phyloP scores from a whole-genome alignment of 768 basidiomycete genomes.

The Lactarius sanguifluus region DNA sequence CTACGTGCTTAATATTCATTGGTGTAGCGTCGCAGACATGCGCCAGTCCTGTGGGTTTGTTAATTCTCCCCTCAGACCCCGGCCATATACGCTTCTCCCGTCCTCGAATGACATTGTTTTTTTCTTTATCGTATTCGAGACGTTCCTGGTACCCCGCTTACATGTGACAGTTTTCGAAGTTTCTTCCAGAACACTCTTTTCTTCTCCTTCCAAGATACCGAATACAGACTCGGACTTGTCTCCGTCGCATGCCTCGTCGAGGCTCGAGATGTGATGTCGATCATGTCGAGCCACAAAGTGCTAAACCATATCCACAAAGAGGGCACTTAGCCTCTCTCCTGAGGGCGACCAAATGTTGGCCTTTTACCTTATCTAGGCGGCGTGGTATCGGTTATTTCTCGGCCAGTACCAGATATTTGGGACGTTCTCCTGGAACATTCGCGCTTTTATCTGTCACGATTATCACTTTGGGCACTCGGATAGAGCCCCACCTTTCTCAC shows the following conservation, averaged over 20 bases:
- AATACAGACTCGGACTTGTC: conserved; percentile 3
- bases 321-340: neutral
- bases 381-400: conserved; percentile 20
- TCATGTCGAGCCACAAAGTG: conserved; percentile 6
- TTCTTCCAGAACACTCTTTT: conserved; percentile 19
- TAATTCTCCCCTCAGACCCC: conserved; percentile 3
- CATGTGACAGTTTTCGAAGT: conserved; percentile 9
- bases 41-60: conserved; percentile 7
- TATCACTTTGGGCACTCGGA: conserved; percentile 8
- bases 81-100: conserved; percentile 8
- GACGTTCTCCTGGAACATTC: conserved; percentile 24
- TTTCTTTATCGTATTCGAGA: conserved; percentile 11
- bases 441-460: conserved; percentile 19
- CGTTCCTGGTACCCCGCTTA: conserved; percentile 1
- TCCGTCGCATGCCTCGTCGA: conserved; percentile 1
- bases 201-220: conserved; percentile 11
- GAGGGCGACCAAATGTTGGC: neutral
- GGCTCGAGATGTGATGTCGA: conserved; percentile 11
- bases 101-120: conserved; percentile 11
- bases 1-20: conserved; percentile 24
- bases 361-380: conserved; percentile 18
- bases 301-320: neutral
- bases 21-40: conserved; percentile 13
- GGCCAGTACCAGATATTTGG: conserved; percentile 17
- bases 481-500: conserved; percentile 4